Percentiles rank a stretch among this genome's conserved stretches.
These are phyloP conservation scores for Termitomyces sp. DNA, from an alignment of 768 basidiomycete species.

Conservation along the genomic window DNA sequence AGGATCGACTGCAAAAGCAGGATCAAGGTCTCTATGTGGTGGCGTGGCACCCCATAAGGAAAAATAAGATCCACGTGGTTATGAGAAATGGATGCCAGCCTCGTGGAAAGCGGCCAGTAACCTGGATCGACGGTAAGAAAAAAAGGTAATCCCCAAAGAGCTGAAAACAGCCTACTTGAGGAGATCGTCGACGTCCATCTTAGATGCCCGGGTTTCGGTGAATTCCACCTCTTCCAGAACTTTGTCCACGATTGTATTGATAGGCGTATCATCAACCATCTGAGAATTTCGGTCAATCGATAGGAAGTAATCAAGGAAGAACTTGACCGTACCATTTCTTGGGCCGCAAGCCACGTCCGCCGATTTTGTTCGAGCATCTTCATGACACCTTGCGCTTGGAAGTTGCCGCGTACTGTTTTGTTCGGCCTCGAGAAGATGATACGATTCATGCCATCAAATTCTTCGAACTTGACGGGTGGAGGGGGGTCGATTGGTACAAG, in stretches of 20 bases:
- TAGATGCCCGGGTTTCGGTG: conserved; percentile 79
- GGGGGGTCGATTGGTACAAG: conserved; percentile 93
- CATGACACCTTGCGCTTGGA: conserved; percentile 91
- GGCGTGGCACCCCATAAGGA: background rate
- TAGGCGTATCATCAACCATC: conserved; percentile 66
- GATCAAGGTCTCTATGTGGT: background rate
- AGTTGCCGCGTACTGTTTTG: conserved; percentile 86
- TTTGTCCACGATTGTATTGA: conserved; percentile 69
- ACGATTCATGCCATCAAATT: conserved; percentile 93
- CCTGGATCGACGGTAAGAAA: conserved; percentile 32
- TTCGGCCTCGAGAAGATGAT: conserved; percentile 90
- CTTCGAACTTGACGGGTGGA: conserved; percentile 92
- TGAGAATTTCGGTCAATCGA: conserved; percentile 21
- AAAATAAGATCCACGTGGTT: conserved; percentile 12
- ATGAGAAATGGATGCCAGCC: conserved; percentile 72
- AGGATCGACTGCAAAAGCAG: background rate
- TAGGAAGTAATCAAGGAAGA: background rate
- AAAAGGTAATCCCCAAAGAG: background rate
- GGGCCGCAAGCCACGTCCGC: conserved; percentile 87
- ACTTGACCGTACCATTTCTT: conserved; percentile 49
- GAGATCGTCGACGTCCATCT: conserved; percentile 92
- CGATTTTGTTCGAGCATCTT: conserved; percentile 94
- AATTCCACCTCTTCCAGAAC: conserved; percentile 71
- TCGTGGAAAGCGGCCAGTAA: conserved; percentile 74
- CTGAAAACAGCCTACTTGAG: conserved; percentile 59